A percentile compares a stretch with the other conserved stretches of the same genome.
These are phyloP conservation scores for Litchi chinensis DNA, from an alignment of 345 rosid species.

Conservation along the genomic window DNA sequence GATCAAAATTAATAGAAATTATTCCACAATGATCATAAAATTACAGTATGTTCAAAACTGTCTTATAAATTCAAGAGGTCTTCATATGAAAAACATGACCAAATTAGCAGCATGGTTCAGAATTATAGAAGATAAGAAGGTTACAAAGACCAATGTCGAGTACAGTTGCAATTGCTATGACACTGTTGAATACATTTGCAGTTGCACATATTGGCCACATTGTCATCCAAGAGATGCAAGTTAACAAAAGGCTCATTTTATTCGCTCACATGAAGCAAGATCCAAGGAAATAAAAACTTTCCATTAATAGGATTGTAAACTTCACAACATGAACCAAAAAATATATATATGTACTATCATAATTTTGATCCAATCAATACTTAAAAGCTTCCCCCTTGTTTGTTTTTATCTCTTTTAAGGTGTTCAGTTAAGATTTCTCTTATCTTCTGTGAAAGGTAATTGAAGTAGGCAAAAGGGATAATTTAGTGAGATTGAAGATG, in stretches of 20 bases:
- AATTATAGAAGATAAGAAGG: neutral
- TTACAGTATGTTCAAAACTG: neutral
- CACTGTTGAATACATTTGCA: neutral
- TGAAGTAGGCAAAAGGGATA: neutral
- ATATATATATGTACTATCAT: neutral
- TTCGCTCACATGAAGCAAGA: neutral
- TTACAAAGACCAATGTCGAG: neutral
- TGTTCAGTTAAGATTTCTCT: neutral
- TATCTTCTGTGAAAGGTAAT: neutral
- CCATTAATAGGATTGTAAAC: no score
- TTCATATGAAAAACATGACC: neutral
- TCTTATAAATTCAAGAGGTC: neutral
- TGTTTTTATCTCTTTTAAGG: no score
- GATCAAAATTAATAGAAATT: conserved; percentile 2
- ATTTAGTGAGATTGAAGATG: neutral
- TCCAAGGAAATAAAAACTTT: neutral
- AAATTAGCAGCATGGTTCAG: neutral
- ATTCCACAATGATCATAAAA: neutral
- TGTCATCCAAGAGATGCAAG: neutral
- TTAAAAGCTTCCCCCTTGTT: no score
- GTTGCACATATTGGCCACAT: neutral
- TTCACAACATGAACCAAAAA: no score
- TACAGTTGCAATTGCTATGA: neutral
- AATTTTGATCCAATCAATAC: neutral
- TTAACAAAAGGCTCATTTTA: neutral